These are phyloP conservation scores for Paramecium pentaurelia DNA, from an alignment of 73 alveolate species.

Conservation along the genomic window DNA sequence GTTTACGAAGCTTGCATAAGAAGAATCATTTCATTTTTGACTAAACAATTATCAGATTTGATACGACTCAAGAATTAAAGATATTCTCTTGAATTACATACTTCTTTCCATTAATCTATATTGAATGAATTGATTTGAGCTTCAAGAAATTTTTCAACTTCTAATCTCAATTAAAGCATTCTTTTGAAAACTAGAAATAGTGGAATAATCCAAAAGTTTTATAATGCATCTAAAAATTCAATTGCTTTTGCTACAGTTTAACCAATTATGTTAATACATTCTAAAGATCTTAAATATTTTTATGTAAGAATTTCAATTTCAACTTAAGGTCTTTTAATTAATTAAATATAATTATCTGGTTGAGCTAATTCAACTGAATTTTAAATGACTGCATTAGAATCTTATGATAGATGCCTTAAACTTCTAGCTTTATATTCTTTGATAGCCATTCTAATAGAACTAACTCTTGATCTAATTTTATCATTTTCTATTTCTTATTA, in stretches of 20 bases:
- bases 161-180: conserved; percentile 13
- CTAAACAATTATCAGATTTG: conserved; percentile 11
- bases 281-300: not conserved
- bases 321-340: not conserved
- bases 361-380: not conserved
- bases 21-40: not conserved
- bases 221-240: conserved; percentile 23
- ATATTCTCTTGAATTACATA: not conserved
- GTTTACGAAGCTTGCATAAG: not conserved
- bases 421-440: not conserved
- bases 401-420: not conserved
- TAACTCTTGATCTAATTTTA: not conserved
- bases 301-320: not conserved
- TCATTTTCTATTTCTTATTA: not conserved
- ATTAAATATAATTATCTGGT: conserved; percentile 6
- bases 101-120: conserved; percentile 6
- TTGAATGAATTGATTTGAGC: not conserved
- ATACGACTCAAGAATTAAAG: not conserved
- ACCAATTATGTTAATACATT: not conserved
- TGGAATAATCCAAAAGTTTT: conserved; percentile 39
- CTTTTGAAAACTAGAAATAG: not conserved
- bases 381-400: not conserved
- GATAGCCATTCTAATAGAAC: not conserved
- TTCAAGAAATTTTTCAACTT: not conserved
- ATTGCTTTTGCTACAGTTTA: not conserved